phyloP scores from a whole-genome alignment of 164 flowering plant genomes.

The Kingdonia uniflora region DNA sequence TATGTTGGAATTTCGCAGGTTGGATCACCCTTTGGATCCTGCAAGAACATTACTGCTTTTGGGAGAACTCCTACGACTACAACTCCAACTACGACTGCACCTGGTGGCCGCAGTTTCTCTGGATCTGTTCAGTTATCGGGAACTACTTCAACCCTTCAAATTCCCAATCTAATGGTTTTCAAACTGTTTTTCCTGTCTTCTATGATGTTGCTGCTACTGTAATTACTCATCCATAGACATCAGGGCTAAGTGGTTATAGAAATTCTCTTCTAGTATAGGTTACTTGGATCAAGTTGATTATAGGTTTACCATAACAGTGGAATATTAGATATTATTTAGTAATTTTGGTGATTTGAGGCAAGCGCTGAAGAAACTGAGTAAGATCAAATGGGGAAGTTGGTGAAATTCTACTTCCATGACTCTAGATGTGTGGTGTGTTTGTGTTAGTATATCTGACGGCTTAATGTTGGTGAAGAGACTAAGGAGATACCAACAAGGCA shows the following conservation, averaged over 20 bases:
- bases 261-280: constrained; percentile 8
- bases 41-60: constrained; percentile 52
- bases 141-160: constrained; percentile 30
- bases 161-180: constrained; percentile 15
- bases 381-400: too few relatives aligned
- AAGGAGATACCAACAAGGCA: too few relatives aligned
- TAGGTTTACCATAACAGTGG: constrained; percentile 3
- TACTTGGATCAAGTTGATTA: constrained; percentile 9
- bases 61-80: constrained; percentile 20
- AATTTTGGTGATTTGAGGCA: too few relatives aligned
- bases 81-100: constrained; percentile 20
- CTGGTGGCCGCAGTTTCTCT: constrained; percentile 41
- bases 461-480: too few relatives aligned
- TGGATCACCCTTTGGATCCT: constrained; percentile 64
- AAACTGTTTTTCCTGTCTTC: constrained; percentile 17
- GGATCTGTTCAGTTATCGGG: constrained; percentile 75
- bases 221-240: constrained; percentile 4
- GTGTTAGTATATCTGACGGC: too few relatives aligned
- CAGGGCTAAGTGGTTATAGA: constrained; percentile 6
- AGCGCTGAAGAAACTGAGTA: constrained; percentile 15
- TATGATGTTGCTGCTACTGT: constrained; percentile 14
- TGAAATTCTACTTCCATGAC: too few relatives aligned
- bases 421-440: too few relatives aligned
- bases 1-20: constrained; percentile 41
- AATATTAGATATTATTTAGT: too few relatives aligned